phyloP scores from a whole-genome alignment of 2,329 filamentous ascomycete genomes.

The Diaporthe nobilis region DNA sequence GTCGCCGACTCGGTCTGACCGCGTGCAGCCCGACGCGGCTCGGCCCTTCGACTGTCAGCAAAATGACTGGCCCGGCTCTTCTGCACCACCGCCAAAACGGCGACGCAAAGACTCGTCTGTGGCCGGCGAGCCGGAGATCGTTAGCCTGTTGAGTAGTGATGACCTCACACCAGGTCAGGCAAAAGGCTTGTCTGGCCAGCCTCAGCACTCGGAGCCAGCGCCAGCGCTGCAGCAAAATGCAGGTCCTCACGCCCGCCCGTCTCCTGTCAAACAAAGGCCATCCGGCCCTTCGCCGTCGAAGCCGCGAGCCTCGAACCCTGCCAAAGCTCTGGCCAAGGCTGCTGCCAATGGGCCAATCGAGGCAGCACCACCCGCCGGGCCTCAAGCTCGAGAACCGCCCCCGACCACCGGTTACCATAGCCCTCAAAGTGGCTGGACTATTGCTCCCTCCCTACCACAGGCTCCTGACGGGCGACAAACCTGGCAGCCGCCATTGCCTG shows the following conservation, averaged over 20 bases:
- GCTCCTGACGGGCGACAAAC: neutral
- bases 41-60: neutral
- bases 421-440: neutral
- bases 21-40: neutral
- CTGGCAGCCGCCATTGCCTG: neutral
- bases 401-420: neutral
- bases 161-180: neutral
- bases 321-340: constrained; percentile 26
- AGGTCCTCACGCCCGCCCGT: neutral
- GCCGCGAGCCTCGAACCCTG: neutral
- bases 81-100: constrained; percentile 18
- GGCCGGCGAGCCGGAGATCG: neutral
- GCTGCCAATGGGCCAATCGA: neutral
- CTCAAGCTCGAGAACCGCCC: neutral
- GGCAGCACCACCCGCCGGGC: neutral
- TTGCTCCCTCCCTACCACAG: neutral
- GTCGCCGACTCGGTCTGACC: constrained; percentile 25
- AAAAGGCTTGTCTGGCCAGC: neutral
- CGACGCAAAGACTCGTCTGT: constrained; percentile 1
- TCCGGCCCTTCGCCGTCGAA: neutral
- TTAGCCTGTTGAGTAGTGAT: neutral
- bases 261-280: neutral
- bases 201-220: neutral
- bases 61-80: constrained; percentile 3
- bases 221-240: neutral